These are phyloP conservation scores for Silene uniflora DNA, from an alignment of 148 eudicot species.

Conservation along the genomic window DNA sequence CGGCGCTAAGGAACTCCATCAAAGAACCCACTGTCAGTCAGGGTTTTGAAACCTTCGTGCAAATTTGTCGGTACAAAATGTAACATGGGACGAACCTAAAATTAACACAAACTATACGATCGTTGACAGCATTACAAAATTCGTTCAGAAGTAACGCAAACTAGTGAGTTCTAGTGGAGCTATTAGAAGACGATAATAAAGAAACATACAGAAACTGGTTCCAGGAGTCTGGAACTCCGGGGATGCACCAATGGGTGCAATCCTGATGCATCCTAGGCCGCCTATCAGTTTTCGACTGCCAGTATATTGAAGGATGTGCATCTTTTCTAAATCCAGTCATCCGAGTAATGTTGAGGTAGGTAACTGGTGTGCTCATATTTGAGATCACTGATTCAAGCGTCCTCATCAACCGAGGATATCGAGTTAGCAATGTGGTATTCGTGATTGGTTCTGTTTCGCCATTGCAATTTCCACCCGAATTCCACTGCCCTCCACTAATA, in stretches of 20 bases:
- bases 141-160: neutral
- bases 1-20: neutral
- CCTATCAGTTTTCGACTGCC: constrained; percentile 21
- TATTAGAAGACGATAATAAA: constrained; percentile 26
- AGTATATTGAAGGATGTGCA: constrained; percentile 60
- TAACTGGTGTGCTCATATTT: constrained; percentile 44
- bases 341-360: constrained; percentile 49
- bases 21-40: neutral
- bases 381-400: constrained; percentile 37
- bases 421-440: constrained; percentile 28
- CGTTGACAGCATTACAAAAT: neutral
- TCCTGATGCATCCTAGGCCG: constrained; percentile 36
- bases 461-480: constrained; percentile 53
- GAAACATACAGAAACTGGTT: constrained; percentile 58
- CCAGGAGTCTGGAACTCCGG: constrained; percentile 83
- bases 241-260: constrained; percentile 85
- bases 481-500: constrained; percentile 54
- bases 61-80: neutral
- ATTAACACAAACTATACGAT: neutral
- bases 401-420: constrained; percentile 54
- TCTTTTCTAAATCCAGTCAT: constrained; percentile 68
- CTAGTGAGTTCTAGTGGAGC: constrained; percentile 7
- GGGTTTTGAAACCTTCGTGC: neutral
- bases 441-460: constrained; percentile 47
- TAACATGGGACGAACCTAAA: neutral